These are phyloP conservation scores for Trichoderma gracile DNA, from an alignment of 2,329 filamentous ascomycete genomes.

Conservation along the genomic window DNA sequence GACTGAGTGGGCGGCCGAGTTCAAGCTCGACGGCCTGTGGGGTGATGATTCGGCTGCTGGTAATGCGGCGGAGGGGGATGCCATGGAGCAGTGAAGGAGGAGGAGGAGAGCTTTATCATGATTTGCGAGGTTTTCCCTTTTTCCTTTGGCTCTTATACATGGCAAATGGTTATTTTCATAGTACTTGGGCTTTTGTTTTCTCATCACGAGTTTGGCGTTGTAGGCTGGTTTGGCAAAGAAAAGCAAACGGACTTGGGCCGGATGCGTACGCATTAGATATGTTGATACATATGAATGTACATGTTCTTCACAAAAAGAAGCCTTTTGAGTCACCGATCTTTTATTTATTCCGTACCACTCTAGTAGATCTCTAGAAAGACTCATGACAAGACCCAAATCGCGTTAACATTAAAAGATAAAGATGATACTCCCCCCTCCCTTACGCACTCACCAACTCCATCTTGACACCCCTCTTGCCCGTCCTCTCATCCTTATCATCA, in stretches of 20 bases:
- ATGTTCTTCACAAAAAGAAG: background rate
- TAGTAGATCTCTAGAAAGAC: slow-evolving; percentile 2
- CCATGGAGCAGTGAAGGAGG: slow-evolving; percentile 56
- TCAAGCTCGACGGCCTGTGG: slow-evolving; percentile 92
- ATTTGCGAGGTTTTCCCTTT: background rate
- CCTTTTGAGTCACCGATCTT: background rate
- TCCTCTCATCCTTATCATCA: slow-evolving; percentile 90
- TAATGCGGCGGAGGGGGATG: slow-evolving; percentile 40
- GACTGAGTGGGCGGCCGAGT: slow-evolving; percentile 89
- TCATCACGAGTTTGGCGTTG: slow-evolving; percentile 37
- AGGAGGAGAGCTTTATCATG: background rate
- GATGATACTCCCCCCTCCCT: background rate
- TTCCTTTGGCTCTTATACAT: slow-evolving; percentile 3
- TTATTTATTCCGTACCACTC: background rate
- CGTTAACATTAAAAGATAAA: background rate
- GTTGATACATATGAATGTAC: slow-evolving; percentile 30
- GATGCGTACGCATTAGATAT: slow-evolving; percentile 31
- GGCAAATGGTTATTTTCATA: background rate
- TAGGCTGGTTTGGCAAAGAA: slow-evolving; percentile 37
- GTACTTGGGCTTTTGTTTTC: slow-evolving; percentile 9
- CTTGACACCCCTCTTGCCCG: slow-evolving; percentile 91
- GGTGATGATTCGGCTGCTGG: slow-evolving; percentile 55
- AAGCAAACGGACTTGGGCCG: slow-evolving; percentile 30
- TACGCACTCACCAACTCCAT: slow-evolving; percentile 60
- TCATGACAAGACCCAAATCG: background rate